Percentiles rank a stretch among this genome's conserved stretches.
phyloP scores from a whole-genome alignment of 805 yeast genomes.

The Teunomyces gatunensis region DNA sequence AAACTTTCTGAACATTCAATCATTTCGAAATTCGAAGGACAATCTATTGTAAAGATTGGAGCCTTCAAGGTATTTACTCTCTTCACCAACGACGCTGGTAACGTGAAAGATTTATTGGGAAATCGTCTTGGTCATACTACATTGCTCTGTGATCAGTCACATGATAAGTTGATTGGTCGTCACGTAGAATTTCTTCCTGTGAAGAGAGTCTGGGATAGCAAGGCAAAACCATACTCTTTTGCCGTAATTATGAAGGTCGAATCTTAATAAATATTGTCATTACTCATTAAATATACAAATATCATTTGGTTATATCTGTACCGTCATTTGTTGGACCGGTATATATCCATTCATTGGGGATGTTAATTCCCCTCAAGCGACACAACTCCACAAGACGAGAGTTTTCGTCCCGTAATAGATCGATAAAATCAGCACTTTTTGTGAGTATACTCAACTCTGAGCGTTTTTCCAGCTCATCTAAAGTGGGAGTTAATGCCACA shows the following conservation, averaged over 20 bases:
- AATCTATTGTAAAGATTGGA: neutral
- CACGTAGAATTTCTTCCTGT: constrained; percentile 6
- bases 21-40: constrained; percentile 1
- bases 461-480: constrained; percentile 67
- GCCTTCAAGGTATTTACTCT: constrained; percentile 2
- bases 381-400: constrained; percentile 41
- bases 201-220: neutral
- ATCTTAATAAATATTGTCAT: neutral
- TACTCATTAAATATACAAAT: constrained; percentile 2
- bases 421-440: constrained; percentile 58
- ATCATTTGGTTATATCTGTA: constrained; percentile 14
- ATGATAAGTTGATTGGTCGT: neutral
- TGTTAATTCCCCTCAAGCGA: constrained; percentile 35
- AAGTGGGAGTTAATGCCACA: constrained; percentile 71
- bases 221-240: constrained; percentile 1
- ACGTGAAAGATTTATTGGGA: neutral
- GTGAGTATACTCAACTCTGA: constrained; percentile 76
- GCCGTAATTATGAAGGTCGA: constrained; percentile 2
- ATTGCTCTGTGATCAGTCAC: neutral
- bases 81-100: constrained; percentile 1
- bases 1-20: neutral
- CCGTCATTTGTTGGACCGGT: constrained; percentile 22
- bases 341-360: constrained; percentile 39
- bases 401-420: constrained; percentile 50
- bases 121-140: neutral